Evolutionary conservation across 2,329 filamentous ascomycete genomes (phyloP).

Genomic region (Verticillium nubilum): DNA sequence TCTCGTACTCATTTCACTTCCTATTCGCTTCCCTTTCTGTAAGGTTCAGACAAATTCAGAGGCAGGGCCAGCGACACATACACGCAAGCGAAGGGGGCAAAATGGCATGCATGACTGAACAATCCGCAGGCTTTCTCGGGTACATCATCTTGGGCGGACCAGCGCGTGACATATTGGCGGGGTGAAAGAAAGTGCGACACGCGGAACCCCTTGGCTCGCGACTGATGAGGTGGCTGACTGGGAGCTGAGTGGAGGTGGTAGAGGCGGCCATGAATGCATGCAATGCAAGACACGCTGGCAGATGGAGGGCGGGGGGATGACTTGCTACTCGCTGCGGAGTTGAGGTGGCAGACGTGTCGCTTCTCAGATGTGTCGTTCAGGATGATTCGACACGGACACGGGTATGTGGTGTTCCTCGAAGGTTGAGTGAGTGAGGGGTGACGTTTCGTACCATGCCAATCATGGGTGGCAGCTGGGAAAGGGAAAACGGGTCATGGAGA

Average conservation of each 20-base stretch:
- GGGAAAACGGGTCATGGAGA: neutral
- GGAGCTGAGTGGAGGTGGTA: neutral
- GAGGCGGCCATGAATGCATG: constrained; percentile 1
- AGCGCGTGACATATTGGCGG: neutral
- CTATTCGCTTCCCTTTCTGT: constrained; percentile 3
- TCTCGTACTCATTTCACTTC: no score
- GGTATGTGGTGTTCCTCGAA: neutral
- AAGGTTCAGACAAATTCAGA: constrained; percentile 7
- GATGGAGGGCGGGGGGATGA: neutral
- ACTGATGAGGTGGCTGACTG: neutral
- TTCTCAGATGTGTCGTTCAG: neutral
- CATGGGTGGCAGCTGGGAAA: no score
- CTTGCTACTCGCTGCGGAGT: neutral
- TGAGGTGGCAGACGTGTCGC: neutral
- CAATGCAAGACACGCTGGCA: constrained; percentile 13
- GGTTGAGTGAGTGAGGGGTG: neutral
- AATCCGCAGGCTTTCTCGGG: no score
- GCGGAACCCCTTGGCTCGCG: neutral
- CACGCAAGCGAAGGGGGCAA: neutral
- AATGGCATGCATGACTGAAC: neutral
- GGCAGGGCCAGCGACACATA: neutral
- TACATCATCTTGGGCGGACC: neutral
- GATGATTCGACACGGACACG: neutral
- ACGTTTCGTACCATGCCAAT: neutral
- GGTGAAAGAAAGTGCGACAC: neutral